phyloP scores from a whole-genome alignment of 2,329 filamentous ascomycete species.

The Arthrinium phaeospermum region DNA sequence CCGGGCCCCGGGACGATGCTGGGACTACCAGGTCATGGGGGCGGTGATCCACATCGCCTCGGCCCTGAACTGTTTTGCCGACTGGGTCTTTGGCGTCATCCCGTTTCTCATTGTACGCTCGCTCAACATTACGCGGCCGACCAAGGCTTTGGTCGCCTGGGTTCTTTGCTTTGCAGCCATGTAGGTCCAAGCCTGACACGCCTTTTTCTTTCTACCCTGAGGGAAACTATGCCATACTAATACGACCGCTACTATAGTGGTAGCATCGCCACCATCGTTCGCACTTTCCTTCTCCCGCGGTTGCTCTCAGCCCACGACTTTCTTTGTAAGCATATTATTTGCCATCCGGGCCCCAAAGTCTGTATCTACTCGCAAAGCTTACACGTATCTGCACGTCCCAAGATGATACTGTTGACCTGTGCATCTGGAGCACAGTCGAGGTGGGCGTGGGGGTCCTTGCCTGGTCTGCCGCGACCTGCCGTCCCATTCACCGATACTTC shows the following conservation, averaged over 20 bases:
- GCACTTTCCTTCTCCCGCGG: neutral
- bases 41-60: slow-evolving; percentile 10
- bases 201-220: neutral
- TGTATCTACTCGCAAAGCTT: neutral
- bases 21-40: slow-evolving; percentile 16
- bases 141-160: slow-evolving; percentile 20
- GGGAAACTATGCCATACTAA: neutral
- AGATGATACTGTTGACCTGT: slow-evolving; percentile 4
- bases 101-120: slow-evolving; percentile 21
- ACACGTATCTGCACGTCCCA: neutral
- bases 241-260: neutral
- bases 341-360: too few species aligned
- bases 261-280: slow-evolving; percentile 1
- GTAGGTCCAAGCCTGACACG: neutral
- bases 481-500: neutral
- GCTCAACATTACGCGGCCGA: slow-evolving; percentile 16
- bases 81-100: slow-evolving; percentile 20
- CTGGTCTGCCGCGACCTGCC: neutral
- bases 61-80: slow-evolving; percentile 18
- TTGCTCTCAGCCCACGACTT: neutral
- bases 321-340: slow-evolving; percentile 1
- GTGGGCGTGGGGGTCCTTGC: neutral
- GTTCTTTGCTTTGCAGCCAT: slow-evolving; percentile 22
- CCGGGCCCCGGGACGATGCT: slow-evolving; percentile 20
- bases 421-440: slow-evolving; percentile 17